These are phyloP conservation scores for Colletotrichum lentis DNA, from an alignment of 2,329 filamentous ascomycete species.

Conservation along the genomic window DNA sequence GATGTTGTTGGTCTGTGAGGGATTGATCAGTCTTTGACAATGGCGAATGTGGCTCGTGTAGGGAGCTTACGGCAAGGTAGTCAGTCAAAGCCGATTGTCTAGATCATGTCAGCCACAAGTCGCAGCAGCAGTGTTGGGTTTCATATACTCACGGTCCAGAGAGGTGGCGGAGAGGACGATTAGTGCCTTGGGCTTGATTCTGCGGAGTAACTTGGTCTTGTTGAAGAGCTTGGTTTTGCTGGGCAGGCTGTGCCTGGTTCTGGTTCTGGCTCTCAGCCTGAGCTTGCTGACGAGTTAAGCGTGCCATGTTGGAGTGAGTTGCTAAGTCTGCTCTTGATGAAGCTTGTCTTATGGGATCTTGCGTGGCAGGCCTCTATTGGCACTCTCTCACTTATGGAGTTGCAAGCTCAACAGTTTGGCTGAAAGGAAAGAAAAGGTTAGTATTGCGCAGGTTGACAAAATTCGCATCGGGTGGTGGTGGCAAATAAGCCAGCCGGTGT, in stretches of 20 bases:
- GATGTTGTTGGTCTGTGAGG: constrained; percentile 73
- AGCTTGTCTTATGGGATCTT: not conserved
- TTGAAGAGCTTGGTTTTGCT: constrained; percentile 5
- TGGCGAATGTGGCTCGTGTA: not conserved
- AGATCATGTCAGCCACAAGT: not conserved
- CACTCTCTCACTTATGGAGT: not conserved
- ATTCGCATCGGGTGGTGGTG: not conserved
- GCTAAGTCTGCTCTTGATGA: not conserved
- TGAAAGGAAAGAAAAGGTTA: not conserved
- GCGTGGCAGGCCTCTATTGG: not conserved
- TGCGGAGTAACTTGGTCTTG: constrained; percentile 25
- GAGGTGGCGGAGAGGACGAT: constrained; percentile 24
- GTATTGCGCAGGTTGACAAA: not conserved
- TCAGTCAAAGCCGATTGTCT: constrained; percentile 63
- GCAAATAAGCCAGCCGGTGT: not conserved
- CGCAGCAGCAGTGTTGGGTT: not conserved
- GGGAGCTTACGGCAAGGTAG: constrained; percentile 56
- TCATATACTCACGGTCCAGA: constrained; percentile 31
- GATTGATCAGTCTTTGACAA: not conserved
- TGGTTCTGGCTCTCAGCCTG: constrained; percentile 10
- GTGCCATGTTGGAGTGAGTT: not conserved
- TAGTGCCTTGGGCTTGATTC: constrained; percentile 1
- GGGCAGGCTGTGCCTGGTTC: constrained; percentile 8
- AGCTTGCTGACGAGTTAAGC: constrained; percentile 15
- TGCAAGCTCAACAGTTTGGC: not conserved